Conservation (phyloP, 169 alveolate genomes). For the Plasmodium reichenowi region DNA sequence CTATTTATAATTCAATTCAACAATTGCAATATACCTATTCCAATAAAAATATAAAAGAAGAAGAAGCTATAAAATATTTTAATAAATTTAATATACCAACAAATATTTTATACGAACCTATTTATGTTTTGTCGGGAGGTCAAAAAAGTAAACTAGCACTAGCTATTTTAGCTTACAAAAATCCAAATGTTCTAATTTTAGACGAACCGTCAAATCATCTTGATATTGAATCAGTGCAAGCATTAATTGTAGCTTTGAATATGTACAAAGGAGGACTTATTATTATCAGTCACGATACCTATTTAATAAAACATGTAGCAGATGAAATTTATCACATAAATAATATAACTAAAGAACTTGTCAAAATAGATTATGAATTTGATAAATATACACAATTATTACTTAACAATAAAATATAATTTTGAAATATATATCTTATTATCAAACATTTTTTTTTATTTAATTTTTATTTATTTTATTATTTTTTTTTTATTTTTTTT, state of each 20-base stretch:
- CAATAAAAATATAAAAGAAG: conserved; percentile 88
- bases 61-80: conserved; percentile 92
- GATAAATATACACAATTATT: conserved; percentile 92
- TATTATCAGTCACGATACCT: conserved; percentile 96
- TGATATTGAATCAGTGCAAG: conserved; percentile 98
- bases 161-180: conserved; percentile 95
- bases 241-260: conserved; percentile 95
- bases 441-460: too few species aligned
- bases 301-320: conserved; percentile 94
- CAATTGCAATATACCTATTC: conserved; percentile 90
- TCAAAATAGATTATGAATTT: conserved; percentile 93
- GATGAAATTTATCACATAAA: conserved; percentile 94
- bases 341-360: conserved; percentile 87
- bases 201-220: conserved; percentile 99
- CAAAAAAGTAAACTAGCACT: conserved; percentile 97
- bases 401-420: conserved; percentile 72
- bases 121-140: conserved; percentile 97
- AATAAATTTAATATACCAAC: conserved; percentile 96
- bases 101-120: conserved; percentile 95
- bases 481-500: too few species aligned
- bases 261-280: conserved; percentile 96
- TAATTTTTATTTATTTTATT: too few species aligned
- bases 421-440: neutral
- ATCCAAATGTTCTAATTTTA: conserved; percentile 95
- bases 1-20: conserved; percentile 96